phyloP scores from a whole-genome alignment of 768 basidiomycete genomes.

The Termitomyces sp. region DNA sequence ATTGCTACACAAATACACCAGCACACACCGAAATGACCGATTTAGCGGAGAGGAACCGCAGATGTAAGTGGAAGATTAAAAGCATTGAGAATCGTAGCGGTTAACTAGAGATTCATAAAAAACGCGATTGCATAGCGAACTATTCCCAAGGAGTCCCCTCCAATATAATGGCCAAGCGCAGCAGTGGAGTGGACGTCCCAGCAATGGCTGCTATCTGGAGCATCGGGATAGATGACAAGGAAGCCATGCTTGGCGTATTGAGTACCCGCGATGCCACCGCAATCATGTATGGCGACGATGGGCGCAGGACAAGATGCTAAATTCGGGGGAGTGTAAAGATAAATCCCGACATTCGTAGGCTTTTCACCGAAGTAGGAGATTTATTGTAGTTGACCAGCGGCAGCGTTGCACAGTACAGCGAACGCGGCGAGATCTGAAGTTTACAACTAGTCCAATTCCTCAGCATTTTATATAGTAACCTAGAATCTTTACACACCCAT shows the following conservation, averaged over 20 bases:
- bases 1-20: too few species aligned
- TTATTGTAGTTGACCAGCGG: conserved; percentile 30
- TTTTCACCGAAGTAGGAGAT: conserved; percentile 45
- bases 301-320: conserved; percentile 34
- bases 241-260: conserved; percentile 41
- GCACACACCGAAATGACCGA: too few species aligned
- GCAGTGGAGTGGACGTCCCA: conserved; percentile 47
- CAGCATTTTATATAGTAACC: not conserved
- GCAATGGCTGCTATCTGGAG: conserved; percentile 38
- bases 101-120: too few species aligned
- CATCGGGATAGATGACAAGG: conserved; percentile 45
- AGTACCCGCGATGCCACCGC: conserved; percentile 42
- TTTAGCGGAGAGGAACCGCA: too few species aligned
- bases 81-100: too few species aligned
- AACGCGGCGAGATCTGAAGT: conserved; percentile 8
- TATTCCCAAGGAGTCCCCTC: conserved; percentile 49
- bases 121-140: conserved; percentile 41
- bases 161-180: conserved; percentile 51
- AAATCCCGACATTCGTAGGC: conserved; percentile 48
- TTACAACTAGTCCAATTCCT: too few species aligned
- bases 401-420: conserved; percentile 17
- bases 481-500: not conserved
- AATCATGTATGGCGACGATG: conserved; percentile 50
- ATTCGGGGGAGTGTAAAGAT: conserved; percentile 33
- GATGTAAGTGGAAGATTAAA: too few species aligned